These are phyloP conservation scores for Paramecium primaurelia DNA, from an alignment of 73 alveolate genomes.

Conservation along the genomic window DNA sequence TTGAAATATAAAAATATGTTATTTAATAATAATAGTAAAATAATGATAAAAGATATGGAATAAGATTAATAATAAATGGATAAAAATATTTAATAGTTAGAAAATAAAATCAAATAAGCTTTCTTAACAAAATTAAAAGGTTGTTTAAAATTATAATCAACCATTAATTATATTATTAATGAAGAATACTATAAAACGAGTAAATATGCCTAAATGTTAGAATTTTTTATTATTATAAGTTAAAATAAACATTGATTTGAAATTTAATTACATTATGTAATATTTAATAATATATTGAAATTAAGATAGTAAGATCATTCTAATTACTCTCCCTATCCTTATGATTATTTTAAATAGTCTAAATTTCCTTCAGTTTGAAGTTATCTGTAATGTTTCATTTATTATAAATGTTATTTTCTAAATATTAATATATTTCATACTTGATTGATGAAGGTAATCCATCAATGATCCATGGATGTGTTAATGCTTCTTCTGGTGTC, in stretches of 20 bases:
- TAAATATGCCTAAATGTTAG: background rate
- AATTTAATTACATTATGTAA: too few relatives aligned
- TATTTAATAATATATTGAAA: background rate
- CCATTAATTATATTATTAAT: background rate
- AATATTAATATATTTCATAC: background rate
- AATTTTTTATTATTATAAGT: background rate
- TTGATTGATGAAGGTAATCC: constrained; percentile 61
- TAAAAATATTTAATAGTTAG: background rate
- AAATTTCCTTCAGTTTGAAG: background rate
- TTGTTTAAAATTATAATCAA: background rate
- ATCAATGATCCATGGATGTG: constrained; percentile 85
- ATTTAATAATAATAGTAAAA: background rate
- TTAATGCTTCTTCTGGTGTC: constrained; percentile 79
- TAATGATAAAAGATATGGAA: background rate
- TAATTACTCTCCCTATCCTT: background rate
- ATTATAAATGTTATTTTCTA: background rate
- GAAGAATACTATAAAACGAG: background rate
- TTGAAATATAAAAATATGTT: background rate
- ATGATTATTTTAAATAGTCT: background rate
- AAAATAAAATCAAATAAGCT: background rate
- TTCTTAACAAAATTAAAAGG: background rate
- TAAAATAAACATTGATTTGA: too few relatives aligned
- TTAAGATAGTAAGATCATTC: background rate
- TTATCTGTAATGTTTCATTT: background rate
- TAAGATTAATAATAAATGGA: background rate